Evolutionary conservation across 305 asterid genomes (phyloP).

Genomic region (Fraxinus platypoda): DNA sequence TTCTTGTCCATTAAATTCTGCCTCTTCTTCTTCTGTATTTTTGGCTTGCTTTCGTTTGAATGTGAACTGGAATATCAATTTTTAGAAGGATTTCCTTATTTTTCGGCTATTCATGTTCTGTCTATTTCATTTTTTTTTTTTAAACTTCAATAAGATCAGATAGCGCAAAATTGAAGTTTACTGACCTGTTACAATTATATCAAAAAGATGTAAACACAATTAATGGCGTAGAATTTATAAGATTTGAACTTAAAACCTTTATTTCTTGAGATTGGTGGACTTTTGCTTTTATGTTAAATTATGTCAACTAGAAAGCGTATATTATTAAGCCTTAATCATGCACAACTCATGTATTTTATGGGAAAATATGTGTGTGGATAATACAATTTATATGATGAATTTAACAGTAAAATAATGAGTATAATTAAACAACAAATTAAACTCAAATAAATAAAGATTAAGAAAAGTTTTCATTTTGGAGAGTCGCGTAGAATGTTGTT

Average conservation of each 20-base stretch:
- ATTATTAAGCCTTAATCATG: too few species aligned
- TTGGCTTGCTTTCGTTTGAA: constrained; percentile 5
- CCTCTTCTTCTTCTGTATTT: neutral
- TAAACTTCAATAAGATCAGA: neutral
- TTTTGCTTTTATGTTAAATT: neutral
- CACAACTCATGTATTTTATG: neutral
- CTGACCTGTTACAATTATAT: neutral
- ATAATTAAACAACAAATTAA: too few species aligned
- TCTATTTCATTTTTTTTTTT: neutral
- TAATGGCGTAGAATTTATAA: neutral
- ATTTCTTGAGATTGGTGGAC: neutral
- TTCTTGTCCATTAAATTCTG: neutral
- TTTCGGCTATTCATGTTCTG: neutral
- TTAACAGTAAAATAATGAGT: neutral
- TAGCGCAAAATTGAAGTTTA: neutral
- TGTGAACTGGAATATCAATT: constrained; percentile 1
- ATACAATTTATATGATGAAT: too few species aligned
- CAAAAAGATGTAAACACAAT: neutral
- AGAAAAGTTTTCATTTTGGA: neutral
- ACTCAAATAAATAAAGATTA: neutral
- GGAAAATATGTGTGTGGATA: neutral
- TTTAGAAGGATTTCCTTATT: neutral
- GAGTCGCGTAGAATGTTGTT: neutral
- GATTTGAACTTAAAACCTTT: neutral
- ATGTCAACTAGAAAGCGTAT: neutral